Evolutionary conservation across 179 eudicot genomes (phyloP).

Genomic region (Beta macrorhiza): DNA sequence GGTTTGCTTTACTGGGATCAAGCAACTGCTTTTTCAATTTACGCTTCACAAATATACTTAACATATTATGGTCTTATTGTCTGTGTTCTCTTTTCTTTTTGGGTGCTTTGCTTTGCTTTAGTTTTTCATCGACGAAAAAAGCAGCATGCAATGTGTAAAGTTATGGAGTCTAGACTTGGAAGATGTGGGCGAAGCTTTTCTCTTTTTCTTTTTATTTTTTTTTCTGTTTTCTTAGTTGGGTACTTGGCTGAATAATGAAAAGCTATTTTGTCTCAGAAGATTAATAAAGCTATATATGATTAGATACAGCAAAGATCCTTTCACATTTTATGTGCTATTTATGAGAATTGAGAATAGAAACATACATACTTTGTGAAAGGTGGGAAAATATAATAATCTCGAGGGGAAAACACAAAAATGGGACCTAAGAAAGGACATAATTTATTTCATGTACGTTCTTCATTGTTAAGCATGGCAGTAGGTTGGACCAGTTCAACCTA

Average conservation of each 20-base stretch:
- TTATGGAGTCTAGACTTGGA: not conserved
- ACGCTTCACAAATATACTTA: not conserved
- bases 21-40: conserved; percentile 14
- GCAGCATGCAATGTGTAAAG: conserved; percentile 35
- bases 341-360: too few relatives aligned
- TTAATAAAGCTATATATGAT: conserved; percentile 9
- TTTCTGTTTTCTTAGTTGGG: not conserved
- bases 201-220: not conserved
- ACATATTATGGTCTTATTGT: not conserved
- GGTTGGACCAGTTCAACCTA: too few relatives aligned
- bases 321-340: conserved; percentile 16
- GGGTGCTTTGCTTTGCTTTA: conserved; percentile 36
- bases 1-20: conserved; percentile 33
- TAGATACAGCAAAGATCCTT: conserved; percentile 22
- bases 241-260: conserved; percentile 11
- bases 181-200: not conserved
- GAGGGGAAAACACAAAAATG: not conserved
- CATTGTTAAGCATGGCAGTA: too few relatives aligned
- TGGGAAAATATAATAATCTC: not conserved
- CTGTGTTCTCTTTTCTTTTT: conserved; percentile 12
- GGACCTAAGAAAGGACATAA: too few relatives aligned
- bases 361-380: conserved; percentile 3
- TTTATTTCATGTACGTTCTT: too few relatives aligned
- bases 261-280: conserved; percentile 20
- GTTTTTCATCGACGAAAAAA: conserved; percentile 17